Conservation (phyloP, 1,284 basidiomycete species). For the Fistulinella cinereoalba region DNA sequence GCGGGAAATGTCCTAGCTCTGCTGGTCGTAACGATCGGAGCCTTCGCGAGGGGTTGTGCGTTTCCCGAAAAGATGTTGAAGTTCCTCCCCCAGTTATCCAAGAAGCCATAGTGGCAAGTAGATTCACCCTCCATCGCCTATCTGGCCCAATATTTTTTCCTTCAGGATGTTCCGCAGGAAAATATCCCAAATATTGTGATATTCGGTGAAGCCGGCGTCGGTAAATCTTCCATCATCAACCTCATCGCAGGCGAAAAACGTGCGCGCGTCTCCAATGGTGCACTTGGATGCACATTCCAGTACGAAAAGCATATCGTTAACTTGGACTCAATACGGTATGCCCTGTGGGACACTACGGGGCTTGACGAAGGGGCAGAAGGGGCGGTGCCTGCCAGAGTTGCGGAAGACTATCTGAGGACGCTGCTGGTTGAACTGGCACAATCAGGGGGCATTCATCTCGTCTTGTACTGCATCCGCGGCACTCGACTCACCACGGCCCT, state of each 20-base stretch:
- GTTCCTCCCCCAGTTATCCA: no score
- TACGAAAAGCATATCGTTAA: neutral
- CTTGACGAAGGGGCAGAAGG: neutral
- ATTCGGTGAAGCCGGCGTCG: neutral
- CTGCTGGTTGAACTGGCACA: neutral
- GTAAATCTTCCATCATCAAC: neutral
- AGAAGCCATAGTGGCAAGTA: constrained; percentile 2
- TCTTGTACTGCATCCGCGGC: neutral
- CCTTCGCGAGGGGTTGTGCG: no score
- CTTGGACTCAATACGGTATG: neutral
- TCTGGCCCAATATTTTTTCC: no score
- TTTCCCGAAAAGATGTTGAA: no score
- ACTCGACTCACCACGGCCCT: neutral
- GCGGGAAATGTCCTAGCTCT: no score
- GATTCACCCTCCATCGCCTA: no score
- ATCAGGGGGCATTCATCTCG: neutral
- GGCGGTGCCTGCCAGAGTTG: neutral
- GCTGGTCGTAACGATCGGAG: no score
- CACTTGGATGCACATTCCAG: neutral
- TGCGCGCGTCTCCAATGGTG: neutral
- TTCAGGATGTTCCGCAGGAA: neutral
- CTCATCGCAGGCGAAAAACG: neutral
- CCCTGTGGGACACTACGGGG: neutral
- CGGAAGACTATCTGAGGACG: neutral
- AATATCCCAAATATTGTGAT: neutral